Base-by-base conservation (phyloP, 495 filamentous ascomycete species). In the Aspergillus ellipticus region DNA sequence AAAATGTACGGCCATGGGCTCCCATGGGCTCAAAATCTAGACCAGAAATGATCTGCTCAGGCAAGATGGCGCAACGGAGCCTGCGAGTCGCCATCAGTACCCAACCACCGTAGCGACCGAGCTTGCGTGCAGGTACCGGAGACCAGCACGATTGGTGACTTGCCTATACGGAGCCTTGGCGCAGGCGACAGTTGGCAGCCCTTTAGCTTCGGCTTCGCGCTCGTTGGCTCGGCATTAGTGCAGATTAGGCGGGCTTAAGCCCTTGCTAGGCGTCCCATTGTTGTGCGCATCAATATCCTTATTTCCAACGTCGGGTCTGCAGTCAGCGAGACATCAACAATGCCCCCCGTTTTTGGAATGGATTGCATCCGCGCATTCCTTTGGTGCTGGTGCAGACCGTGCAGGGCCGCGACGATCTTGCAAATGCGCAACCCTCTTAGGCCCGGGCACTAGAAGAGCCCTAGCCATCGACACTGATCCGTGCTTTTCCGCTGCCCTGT, bases 201-300 rank as follows among this genome's bases (percentile, higher is more conserved):
- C 45, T 21, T 48, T 48, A 48, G 45, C 45, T 48, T 48, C 45
- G 45, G 45, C 45, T 28, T 28, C 45, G 45, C 26, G 24, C 45
- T 48, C 28, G 45, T 48, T 48, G 45, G 45, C 45, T 48, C 45
- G 45, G 45, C 45, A 48, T 48, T 48, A 48, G 45, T 48, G 45
- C 45, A 48, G 13, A 17, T 28, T 28, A 48, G 43, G 45, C 28
- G 45, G 24, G 45, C 20, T n/a, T 26, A 15, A n/a, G 45, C 45
- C 22, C 20, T 28, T 28, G 13, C 45, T 48, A 22, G 45, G 13
- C 45, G 3, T 24, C 20, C 45, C 22, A 29, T 48, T 45, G 21
- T 45, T 48, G 45, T 48, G 24, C 24, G 15, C 28, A 20, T 48
- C 28, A 13, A 48, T 48, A 21, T 20, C 24, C 26, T n/a, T 48